Base-by-base conservation (phyloP, 495 filamentous ascomycete genomes). In the Neurospora cerealis region DNA sequence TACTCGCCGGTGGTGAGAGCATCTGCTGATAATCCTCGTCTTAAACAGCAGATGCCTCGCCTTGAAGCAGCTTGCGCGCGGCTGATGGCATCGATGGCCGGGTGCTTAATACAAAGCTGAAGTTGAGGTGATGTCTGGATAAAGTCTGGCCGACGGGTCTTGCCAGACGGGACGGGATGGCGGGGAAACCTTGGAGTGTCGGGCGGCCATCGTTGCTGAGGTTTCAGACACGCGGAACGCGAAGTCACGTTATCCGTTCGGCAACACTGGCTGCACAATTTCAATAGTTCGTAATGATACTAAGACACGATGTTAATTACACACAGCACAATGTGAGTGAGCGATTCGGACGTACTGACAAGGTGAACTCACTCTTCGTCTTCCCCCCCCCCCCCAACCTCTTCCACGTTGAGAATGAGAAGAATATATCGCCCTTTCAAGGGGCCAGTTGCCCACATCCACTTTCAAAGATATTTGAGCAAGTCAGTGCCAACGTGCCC, bases 211-310 rank as follows among this genome's bases (percentile, higher is more conserved):
- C 13, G 28, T 66, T 66, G 28, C 71, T 19, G 54, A 17, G 71
- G 71, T 72, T 38, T 69, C 71, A n/a, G 41, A 69, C 71, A 72
- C 44, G 54, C 42, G 42, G 44, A 66, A 66, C 54, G 54, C 54
- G 54, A 34, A 66, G 54, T 66, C 54, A 66, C 54, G 54, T 66
- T 66, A 66, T 34, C 54, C 7, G 13, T 19, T 34, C 6, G 54
- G 54, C 7, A 17, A 62, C 21, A 24, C 46, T 54, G 46, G 42
- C 28, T 60, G 21, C 48, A 32, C 13, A 60, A 62, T 62, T 32
- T 62, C 54, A 28, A 32, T 28, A 62, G 13, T 17, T 66, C 15
- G 54, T 66, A 66, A 66, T 19, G 1, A 34, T 66, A 32, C 24
- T 8, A 15, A 15, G 19, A 34, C 15, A 8, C 15, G 2, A 19